Conservation (phyloP, 2,329 filamentous ascomycete species). For the Bisporella sp. region DNA sequence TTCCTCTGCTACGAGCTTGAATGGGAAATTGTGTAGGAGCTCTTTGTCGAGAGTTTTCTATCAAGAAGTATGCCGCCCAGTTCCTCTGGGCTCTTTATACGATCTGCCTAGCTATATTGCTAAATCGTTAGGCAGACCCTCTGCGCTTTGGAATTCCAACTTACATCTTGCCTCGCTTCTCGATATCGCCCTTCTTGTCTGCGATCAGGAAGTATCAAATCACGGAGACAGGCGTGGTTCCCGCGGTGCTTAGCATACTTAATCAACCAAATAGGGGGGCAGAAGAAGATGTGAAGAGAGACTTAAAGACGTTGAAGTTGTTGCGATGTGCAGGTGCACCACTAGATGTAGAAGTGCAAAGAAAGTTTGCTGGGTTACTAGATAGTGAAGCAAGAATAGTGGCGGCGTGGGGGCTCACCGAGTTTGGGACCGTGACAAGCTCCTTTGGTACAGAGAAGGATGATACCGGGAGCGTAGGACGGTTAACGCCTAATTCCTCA, state of each 20-base stretch:
- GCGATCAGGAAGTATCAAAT: slow-evolving; percentile 62
- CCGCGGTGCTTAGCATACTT: slow-evolving; percentile 45
- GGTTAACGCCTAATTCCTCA: slow-evolving; percentile 30
- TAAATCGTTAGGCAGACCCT: slow-evolving; percentile 30
- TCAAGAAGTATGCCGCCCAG: no score
- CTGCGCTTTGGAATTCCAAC: slow-evolving; percentile 59
- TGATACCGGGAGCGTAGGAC: slow-evolving; percentile 37
- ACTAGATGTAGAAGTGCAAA: slow-evolving; percentile 32
- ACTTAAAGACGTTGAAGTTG: slow-evolving; percentile 29
- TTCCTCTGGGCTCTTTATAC: no score
- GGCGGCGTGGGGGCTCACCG: slow-evolving; percentile 46
- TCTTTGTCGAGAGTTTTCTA: no score
- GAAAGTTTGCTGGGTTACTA: slow-evolving; percentile 32
- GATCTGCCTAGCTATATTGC: no score
- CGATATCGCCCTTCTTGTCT: slow-evolving; percentile 62
- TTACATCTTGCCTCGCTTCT: slow-evolving; percentile 72
- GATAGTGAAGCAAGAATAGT: slow-evolving; percentile 33
- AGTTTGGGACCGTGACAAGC: slow-evolving; percentile 33
- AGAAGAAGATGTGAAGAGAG: slow-evolving; percentile 26
- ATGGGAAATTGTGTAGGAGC: no score
- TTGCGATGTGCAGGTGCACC: slow-evolving; percentile 41
- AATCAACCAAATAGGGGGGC: slow-evolving; percentile 42
- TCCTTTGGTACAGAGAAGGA: slow-evolving; percentile 19
- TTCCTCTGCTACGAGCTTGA: background rate
- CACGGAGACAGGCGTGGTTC: slow-evolving; percentile 59